phyloP scores from a whole-genome alignment of 805 yeast species.

The Ogataea allantospora region DNA sequence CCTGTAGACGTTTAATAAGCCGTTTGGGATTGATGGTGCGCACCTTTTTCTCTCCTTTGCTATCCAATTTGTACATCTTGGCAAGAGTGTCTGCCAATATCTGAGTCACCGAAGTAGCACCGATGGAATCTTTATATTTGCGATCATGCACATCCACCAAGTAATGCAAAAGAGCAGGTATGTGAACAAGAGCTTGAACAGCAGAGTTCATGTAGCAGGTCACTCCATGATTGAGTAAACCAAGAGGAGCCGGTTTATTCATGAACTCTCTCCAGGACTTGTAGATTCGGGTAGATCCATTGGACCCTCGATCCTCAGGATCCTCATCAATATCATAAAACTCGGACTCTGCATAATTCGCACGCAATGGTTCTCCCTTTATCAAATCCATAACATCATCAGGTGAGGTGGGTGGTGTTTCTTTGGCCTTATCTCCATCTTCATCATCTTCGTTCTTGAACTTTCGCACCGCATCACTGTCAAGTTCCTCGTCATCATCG shows the following conservation, averaged over 20 bases:
- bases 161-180: constrained; percentile 88
- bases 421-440: constrained; percentile 17
- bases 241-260: constrained; percentile 56
- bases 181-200: constrained; percentile 83
- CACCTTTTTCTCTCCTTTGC: constrained; percentile 34
- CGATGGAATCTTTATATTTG: constrained; percentile 45
- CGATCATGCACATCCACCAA: constrained; percentile 61
- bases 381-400: constrained; percentile 27
- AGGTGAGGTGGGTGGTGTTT: constrained; percentile 37
- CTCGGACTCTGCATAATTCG: constrained; percentile 30
- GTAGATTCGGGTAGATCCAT: constrained; percentile 52
- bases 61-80: constrained; percentile 66
- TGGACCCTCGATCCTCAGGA: constrained; percentile 61
- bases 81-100: constrained; percentile 65
- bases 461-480: constrained; percentile 6
- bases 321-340: constrained; percentile 62
- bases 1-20: constrained; percentile 67
- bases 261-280: constrained; percentile 70
- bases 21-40: constrained; percentile 71
- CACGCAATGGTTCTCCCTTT: constrained; percentile 19
- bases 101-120: constrained; percentile 59
- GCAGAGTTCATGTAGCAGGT: constrained; percentile 97
- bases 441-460: constrained; percentile 15
- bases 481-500: constrained; percentile 27
- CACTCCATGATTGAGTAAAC: constrained; percentile 87